A percentile compares a stretch with the other conserved stretches of the same genome.
phyloP scores from a whole-genome alignment of 257 asterid genomes.

The Avicennia marina region DNA sequence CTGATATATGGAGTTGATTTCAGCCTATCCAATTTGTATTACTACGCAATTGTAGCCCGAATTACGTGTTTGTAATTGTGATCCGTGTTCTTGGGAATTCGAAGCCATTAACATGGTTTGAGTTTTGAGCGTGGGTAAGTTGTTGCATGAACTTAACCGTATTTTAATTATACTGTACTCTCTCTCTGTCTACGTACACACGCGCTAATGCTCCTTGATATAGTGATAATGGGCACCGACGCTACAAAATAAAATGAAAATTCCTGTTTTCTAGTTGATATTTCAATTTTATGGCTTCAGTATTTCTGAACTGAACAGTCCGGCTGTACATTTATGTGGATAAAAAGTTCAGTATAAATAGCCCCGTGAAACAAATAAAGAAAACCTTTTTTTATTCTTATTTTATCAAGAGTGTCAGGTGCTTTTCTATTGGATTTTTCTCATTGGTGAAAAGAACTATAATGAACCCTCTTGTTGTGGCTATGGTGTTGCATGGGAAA shows the following conservation, averaged over 20 bases:
- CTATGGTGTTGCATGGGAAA: not conserved
- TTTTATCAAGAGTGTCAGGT: not conserved
- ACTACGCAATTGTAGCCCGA: constrained; percentile 5
- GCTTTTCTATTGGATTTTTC: not conserved
- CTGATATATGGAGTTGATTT: not conserved
- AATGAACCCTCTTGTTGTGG: not conserved
- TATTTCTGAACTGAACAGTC: not conserved
- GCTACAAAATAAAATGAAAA: not conserved
- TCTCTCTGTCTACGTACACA: too few relatives aligned
- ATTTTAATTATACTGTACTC: not conserved
- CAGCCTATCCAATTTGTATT: not conserved
- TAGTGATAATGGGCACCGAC: not conserved
- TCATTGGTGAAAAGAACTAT: not conserved
- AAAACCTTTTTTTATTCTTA: not conserved
- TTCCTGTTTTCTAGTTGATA: not conserved
- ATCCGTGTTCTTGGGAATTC: constrained; percentile 17
- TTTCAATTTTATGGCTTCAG: constrained; percentile 1
- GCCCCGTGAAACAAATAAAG: not conserved
- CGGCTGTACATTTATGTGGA: constrained; percentile 3
- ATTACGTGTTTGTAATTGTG: constrained; percentile 15
- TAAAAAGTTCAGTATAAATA: not conserved
- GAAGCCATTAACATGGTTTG: constrained; percentile 1
- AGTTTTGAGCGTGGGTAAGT: constrained; percentile 12
- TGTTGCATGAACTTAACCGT: not conserved
- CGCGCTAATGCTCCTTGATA: not conserved